These are phyloP conservation scores for Calocybe gangraenosa DNA, from an alignment of 768 basidiomycete species.

Conservation along the genomic window DNA sequence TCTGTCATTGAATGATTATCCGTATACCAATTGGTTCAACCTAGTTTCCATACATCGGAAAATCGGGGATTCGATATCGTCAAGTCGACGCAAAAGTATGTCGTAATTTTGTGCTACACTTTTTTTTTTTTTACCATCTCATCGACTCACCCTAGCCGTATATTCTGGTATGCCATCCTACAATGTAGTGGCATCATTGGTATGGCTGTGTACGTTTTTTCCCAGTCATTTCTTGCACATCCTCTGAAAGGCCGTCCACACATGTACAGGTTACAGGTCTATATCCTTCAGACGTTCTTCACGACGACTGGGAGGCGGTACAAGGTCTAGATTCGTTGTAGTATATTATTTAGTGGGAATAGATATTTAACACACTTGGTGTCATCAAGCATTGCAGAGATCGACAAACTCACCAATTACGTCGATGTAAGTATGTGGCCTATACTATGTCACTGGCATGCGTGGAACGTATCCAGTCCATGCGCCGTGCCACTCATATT, in stretches of 20 bases:
- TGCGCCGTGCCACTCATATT: too few species aligned
- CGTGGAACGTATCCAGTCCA: too few species aligned
- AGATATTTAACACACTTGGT: neutral
- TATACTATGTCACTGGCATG: too few species aligned
- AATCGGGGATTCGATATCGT: conserved; percentile 93
- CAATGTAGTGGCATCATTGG: conserved; percentile 75
- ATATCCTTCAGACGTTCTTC: conserved; percentile 94
- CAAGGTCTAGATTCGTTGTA: conserved; percentile 58
- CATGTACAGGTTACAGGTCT: conserved; percentile 74
- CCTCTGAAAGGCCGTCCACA: conserved; percentile 2
- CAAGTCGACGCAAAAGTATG: conserved; percentile 82
- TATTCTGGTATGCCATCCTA: conserved; percentile 91
- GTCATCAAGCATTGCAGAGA: too few species aligned
- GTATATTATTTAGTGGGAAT: conserved; percentile 5
- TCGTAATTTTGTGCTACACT: neutral
- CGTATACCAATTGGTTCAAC: conserved; percentile 2
- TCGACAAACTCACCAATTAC: too few species aligned
- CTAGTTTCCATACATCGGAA: conserved; percentile 90
- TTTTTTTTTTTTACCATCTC: neutral
- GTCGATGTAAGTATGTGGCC: too few species aligned
- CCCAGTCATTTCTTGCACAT: neutral
- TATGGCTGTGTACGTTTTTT: conserved; percentile 77
- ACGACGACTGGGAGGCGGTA: conserved; percentile 88
- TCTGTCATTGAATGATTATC: neutral
- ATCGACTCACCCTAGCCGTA: conserved; percentile 51